phyloP scores from a whole-genome alignment of 352 stramenopile species.

The Globisporangium alternatum region DNA sequence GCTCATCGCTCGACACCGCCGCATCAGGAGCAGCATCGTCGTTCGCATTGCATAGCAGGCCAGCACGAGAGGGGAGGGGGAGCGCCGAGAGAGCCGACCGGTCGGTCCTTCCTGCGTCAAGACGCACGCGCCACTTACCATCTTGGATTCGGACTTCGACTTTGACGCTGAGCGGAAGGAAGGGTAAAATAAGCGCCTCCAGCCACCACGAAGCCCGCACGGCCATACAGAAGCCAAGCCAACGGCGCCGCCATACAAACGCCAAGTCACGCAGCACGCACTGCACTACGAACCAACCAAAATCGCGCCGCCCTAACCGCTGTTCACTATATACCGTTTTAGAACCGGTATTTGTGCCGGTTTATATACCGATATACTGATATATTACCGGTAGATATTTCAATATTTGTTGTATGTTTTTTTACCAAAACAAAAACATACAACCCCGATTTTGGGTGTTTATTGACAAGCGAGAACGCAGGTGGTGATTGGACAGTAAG shows the following conservation, averaged over 20 bases:
- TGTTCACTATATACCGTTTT: background rate
- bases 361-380: background rate
- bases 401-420: no score
- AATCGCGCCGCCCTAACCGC: conserved; percentile 8
- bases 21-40: background rate
- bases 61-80: background rate
- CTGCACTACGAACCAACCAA: conserved; percentile 51
- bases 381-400: no score
- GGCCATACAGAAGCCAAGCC: conserved; percentile 62
- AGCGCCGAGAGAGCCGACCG: background rate
- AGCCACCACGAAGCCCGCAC: conserved; percentile 27
- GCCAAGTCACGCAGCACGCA: conserved; percentile 35
- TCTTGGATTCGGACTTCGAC: conserved; percentile 84
- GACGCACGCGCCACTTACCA: conserved; percentile 45
- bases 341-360: background rate
- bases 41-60: background rate
- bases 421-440: no score
- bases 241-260: conserved; percentile 54
- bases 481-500: no score
- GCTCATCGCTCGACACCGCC: background rate
- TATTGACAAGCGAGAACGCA: no score
- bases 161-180: conserved; percentile 87
- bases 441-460: no score
- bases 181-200: conserved; percentile 73
- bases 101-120: background rate